Base-by-base conservation (phyloP, 225 moss, liverwort and hornwort species). In the Pleurozium schreberi region DNA sequence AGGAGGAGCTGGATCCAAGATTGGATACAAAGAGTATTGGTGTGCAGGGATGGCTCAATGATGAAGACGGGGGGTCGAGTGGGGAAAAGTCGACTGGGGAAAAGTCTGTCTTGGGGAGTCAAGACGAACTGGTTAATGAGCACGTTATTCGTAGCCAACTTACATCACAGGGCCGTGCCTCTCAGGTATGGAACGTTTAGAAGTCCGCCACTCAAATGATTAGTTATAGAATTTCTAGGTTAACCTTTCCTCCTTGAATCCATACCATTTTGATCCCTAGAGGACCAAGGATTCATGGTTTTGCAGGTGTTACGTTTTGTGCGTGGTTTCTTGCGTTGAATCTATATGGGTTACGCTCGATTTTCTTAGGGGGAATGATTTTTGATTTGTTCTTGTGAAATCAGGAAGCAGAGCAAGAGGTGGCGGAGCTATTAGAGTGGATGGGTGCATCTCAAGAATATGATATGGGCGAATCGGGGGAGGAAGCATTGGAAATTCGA, bases 331-430 rank as follows among this genome's bases (percentile, higher is more conserved):
- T n/a, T 58, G 89, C 22, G 47, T 58, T 77, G 50, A 52, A 53
- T 85, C n/a, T n/a, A 42, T 64, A 36, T 53, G 45, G 66, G 9
- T 87, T 58, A 42, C 43, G n/a, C 78, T 80, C 18, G 62, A 71
- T 79, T n/a, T 25, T 85, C 2, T 75, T 49, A 14, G 31, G 62
- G 69, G 36, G 38, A 75, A 65, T 75, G 85, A 38, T 70, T 89
- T 45, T 62, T 22, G 49, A 63, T 64, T 42, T 84, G 52, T 61
- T 53, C n/a, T 28, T 68, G 47, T 78, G 66, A 69, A 79, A 63
- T 90, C 94, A 99, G 99, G 97, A 95, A 71, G 91, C 93, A 42
- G 98, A 98, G 90, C 92, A 90, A 27, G 99, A 99, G 88, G 97
- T 96, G 61, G 96, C 93, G 62, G 97, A 96, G 90, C 92, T 97